Evolutionary conservation across 257 asterid genomes (phyloP).

Genomic region (Solanum microdontum): DNA sequence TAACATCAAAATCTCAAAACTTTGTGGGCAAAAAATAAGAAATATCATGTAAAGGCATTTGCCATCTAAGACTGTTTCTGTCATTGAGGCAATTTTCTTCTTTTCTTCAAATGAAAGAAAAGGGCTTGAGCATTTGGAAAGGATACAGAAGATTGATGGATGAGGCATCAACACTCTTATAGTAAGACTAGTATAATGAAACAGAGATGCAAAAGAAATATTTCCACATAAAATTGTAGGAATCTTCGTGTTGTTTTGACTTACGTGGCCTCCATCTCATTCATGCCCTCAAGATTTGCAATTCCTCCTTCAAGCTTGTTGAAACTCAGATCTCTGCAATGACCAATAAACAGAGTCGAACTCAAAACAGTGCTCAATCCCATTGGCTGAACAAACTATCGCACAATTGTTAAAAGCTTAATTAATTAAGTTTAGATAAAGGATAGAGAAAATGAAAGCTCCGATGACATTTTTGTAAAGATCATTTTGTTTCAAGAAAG

Average conservation of each 20-base stretch:
- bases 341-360: neutral
- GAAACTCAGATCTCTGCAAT: conserved; percentile 52
- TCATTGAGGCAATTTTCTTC: neutral
- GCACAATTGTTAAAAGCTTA: neutral
- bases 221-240: neutral
- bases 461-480: neutral
- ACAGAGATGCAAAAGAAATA: neutral
- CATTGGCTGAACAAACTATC: neutral
- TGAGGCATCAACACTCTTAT: neutral
- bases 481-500: neutral
- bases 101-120: neutral
- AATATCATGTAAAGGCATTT: neutral
- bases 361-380: neutral
- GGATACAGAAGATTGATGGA: neutral
- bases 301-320: conserved; percentile 42
- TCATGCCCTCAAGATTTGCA: conserved; percentile 19
- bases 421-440: neutral
- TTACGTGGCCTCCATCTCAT: conserved; percentile 20
- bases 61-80: neutral
- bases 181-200: neutral
- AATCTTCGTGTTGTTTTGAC: neutral
- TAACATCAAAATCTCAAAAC: neutral
- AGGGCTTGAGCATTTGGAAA: neutral
- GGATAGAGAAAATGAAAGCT: neutral
- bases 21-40: neutral